Conservation (phyloP, 768 basidiomycete species). For the Pleurotus cornucopiae region DNA sequence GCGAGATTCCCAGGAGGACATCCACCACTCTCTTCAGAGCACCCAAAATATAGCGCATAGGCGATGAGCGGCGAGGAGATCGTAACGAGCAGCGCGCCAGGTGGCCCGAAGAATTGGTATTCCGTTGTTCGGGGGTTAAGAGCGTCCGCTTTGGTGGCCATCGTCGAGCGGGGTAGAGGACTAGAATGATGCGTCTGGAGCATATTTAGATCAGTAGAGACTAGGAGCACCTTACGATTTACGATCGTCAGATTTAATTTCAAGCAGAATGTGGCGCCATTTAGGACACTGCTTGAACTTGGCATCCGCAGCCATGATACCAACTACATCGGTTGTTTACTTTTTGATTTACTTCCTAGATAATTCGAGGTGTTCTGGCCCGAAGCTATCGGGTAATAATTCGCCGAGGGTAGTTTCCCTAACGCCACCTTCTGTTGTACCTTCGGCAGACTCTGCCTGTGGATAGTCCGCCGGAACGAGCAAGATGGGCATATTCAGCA, state of each 20-base stretch:
- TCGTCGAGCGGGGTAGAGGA: too few relatives aligned
- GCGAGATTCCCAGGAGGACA: constrained; percentile 52
- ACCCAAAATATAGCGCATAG: constrained; percentile 74
- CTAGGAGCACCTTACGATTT: too few relatives aligned
- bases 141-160: neutral
- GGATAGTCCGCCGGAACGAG: constrained; percentile 68
- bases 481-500: constrained; percentile 64
- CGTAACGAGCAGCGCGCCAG: constrained; percentile 67
- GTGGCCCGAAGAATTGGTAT: constrained; percentile 82
- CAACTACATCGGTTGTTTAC: too few relatives aligned
- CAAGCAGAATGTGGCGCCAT: too few relatives aligned
- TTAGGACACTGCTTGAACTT: too few relatives aligned
- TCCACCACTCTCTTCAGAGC: constrained; percentile 66
- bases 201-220: too few relatives aligned
- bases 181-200: too few relatives aligned
- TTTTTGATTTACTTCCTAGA: constrained; percentile 24
- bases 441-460: constrained; percentile 26
- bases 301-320: too few relatives aligned
- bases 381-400: constrained; percentile 83
- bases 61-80: constrained; percentile 63
- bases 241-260: too few relatives aligned
- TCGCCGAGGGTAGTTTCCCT: constrained; percentile 65
- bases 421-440: constrained; percentile 47
- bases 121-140: constrained; percentile 65
- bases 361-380: constrained; percentile 73